Evolutionary conservation across 345 rosid genomes (phyloP).

Genomic region (Hibiscus trionum): DNA sequence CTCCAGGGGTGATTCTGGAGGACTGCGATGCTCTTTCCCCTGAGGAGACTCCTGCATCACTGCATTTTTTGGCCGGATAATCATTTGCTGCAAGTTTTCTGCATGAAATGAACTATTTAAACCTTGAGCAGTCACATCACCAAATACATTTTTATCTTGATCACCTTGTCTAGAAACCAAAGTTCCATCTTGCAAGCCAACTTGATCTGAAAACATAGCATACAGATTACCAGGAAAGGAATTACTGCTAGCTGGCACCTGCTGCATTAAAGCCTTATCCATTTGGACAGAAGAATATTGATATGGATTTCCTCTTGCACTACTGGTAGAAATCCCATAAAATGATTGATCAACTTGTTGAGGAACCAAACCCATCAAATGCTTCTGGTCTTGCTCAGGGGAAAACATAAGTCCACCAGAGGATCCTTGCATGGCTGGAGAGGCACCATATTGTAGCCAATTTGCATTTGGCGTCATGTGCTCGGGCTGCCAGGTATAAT

Average conservation of each 20-base stretch:
- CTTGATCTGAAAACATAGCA: constrained; percentile 37
- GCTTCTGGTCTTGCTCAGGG: constrained; percentile 54
- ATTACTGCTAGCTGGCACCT: constrained; percentile 37
- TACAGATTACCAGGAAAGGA: constrained; percentile 42
- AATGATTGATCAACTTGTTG: constrained; percentile 66
- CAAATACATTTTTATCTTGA: constrained; percentile 36
- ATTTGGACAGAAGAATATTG: constrained; percentile 41
- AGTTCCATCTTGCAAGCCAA: constrained; percentile 37
- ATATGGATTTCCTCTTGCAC: constrained; percentile 35
- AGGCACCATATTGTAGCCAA: constrained; percentile 41
- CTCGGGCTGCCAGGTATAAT: constrained; percentile 52
- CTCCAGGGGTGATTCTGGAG: constrained; percentile 33
- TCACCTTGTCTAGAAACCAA: constrained; percentile 40
- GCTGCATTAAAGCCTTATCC: constrained; percentile 39
- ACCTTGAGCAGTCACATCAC: constrained; percentile 27
- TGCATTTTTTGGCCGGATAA: constrained; percentile 31
- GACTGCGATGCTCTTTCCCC: constrained; percentile 32
- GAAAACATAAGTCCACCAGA: constrained; percentile 46
- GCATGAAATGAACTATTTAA: constrained; percentile 33
- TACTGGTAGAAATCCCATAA: constrained; percentile 49
- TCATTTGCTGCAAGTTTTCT: constrained; percentile 35
- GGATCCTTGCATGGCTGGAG: constrained; percentile 52
- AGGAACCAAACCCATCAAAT: constrained; percentile 39
- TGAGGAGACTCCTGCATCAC: constrained; percentile 32
- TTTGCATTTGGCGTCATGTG: constrained; percentile 42